Percentiles rank a stretch among this genome's conserved stretches.
Evolutionary conservation across 345 rosid genomes (phyloP).

Genomic region (Ailanthus altissimus): DNA sequence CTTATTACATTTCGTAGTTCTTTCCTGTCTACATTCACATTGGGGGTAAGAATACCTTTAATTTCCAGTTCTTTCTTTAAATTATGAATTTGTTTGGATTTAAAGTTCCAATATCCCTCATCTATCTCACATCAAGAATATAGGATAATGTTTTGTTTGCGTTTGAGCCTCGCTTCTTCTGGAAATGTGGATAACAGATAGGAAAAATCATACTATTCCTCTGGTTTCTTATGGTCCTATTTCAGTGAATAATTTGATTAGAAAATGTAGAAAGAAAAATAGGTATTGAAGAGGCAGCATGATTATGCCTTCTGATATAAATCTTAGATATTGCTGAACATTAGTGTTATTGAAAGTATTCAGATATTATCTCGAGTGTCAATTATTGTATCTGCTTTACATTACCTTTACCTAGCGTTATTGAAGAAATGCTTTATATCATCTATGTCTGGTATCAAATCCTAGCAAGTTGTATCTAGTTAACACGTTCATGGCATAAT

Average conservation of each 20-base stretch:
- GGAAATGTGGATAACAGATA: background rate
- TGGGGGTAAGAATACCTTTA: slow-evolving; percentile 52
- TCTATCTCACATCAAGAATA: background rate
- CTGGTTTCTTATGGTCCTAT: background rate
- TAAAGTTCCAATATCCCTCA: background rate
- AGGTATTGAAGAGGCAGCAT: background rate
- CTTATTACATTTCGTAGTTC: slow-evolving; percentile 51
- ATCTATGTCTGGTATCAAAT: background rate
- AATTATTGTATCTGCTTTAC: background rate
- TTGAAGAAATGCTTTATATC: background rate
- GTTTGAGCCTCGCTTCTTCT: background rate
- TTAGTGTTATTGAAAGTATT: background rate
- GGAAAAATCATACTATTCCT: background rate
- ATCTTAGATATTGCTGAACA: background rate
- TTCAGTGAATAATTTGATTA: background rate
- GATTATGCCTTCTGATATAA: background rate
- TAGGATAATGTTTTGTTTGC: background rate
- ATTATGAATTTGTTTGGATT: background rate
- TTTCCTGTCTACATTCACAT: slow-evolving; percentile 44
- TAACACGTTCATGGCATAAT: background rate
- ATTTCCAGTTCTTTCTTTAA: background rate
- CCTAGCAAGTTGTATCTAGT: background rate
- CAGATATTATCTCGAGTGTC: background rate
- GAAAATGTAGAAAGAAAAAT: background rate
- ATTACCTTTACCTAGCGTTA: background rate